Percentiles rank a stretch among this genome's conserved stretches.
Evolutionary conservation across 805 yeast species (phyloP).

Genomic region (Candida qinlingensis): DNA sequence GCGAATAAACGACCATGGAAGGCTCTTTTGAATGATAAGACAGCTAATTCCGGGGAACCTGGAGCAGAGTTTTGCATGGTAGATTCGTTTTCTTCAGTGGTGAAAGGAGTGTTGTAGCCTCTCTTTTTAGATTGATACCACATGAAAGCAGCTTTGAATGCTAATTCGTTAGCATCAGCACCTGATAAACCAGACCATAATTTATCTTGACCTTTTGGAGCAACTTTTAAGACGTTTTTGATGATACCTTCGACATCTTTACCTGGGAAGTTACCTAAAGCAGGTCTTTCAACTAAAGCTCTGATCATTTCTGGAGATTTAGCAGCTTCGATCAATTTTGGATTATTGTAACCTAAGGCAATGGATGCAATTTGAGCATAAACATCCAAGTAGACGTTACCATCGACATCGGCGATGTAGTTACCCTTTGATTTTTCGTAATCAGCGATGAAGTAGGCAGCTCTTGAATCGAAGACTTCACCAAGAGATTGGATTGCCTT

Average conservation of each 20-base stretch:
- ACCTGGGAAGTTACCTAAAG: conserved; percentile 78
- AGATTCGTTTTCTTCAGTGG: conserved; percentile 62
- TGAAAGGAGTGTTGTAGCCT: conserved; percentile 54
- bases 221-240: conserved; percentile 45
- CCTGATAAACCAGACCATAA: conserved; percentile 82
- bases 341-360: conserved; percentile 83
- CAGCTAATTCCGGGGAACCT: conserved; percentile 83
- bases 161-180: conserved; percentile 85
- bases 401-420: conserved; percentile 77
- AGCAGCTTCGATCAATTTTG: conserved; percentile 64
- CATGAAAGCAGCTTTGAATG: conserved; percentile 84
- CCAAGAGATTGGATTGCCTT: conserved; percentile 48
- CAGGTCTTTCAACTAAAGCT: conserved; percentile 79
- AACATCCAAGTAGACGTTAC: conserved; percentile 66
- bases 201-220: conserved; percentile 71
- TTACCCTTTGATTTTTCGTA: conserved; percentile 72
- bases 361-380: conserved; percentile 85
- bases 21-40: conserved; percentile 79
- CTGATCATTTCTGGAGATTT: conserved; percentile 62
- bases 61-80: conserved; percentile 83
- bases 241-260: conserved; percentile 55
- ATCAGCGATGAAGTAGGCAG: conserved; percentile 72
- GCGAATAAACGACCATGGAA: conserved; percentile 97
- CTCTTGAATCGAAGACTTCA: conserved; percentile 63
- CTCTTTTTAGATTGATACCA: conserved; percentile 68